Evolutionary conservation across 2,329 filamentous ascomycete genomes (phyloP), one percentile per base, ranked within the genome.

Genomic region (Aspergillus versicolor): DNA sequence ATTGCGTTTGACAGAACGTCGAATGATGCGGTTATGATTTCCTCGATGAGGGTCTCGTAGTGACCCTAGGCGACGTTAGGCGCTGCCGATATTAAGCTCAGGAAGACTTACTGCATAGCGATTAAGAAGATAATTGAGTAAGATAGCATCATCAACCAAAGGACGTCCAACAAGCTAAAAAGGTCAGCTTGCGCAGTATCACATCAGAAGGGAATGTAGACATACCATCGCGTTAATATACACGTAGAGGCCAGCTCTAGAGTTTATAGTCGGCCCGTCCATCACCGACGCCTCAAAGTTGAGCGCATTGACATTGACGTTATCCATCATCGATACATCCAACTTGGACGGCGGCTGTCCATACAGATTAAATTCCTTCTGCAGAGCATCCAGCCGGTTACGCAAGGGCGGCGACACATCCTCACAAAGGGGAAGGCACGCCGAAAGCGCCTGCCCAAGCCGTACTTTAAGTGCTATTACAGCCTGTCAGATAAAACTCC

Each of bases 1-100:
- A 93, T 89, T 5, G 89, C 89, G 67, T 96, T 96, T 37, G 92
- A 90, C 15, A 99, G 80, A 5, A 95, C 83, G 66, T 97, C 92
- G 67, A 99, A 97, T 0, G 92, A 88, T 1, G 92, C 91, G 9
- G 93, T 83, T 42, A 97, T 89, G 2, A 97, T 80, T 66, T 97
- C 92, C 53, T 91, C 85, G 0, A 90, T 86, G 44, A 91, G 86
- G 12, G 84, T 82, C 72, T 93, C 89, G 42, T 89, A 82, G 66
- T 96, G 89, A 40, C 88, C 89, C 83, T 92, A 54, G 4, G 8
- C 9, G 2, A 15, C 32, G 57, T 65, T 19, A 60, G 58, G 22
- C 45, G 5, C 13, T 13, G 15, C 2, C 3, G 37, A 34, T 24
- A 15, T 5, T 22, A 21, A 9, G 15, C 7, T 2, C 27, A n/a